Conservation (phyloP, 805 yeast species). For the Pichia nanzhaoensis region DNA sequence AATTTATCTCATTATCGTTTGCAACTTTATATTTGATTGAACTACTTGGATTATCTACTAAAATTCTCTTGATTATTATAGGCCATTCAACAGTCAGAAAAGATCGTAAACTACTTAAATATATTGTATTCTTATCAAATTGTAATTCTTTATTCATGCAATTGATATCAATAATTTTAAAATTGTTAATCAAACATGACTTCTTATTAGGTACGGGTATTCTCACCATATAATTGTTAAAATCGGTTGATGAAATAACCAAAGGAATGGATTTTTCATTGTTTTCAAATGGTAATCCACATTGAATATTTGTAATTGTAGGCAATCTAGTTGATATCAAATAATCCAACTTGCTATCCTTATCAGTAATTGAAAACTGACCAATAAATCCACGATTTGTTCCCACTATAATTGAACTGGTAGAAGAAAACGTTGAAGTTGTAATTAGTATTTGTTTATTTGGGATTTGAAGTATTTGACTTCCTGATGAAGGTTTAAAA, state of each 20-base stretch:
- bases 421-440: constrained; percentile 27
- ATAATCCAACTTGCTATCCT: constrained; percentile 17
- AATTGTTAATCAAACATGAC: constrained; percentile 1
- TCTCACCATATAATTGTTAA: constrained; percentile 9
- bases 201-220: constrained; percentile 8
- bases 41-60: constrained; percentile 4
- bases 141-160: constrained; percentile 1
- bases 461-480: constrained; percentile 15
- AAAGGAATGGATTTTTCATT: constrained; percentile 11
- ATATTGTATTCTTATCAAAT: constrained; percentile 4
- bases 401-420: constrained; percentile 21
- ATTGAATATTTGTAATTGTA: constrained; percentile 18
- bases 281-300: not conserved
- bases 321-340: constrained; percentile 20
- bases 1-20: constrained; percentile 11
- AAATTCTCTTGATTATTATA: constrained; percentile 3
- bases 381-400: constrained; percentile 25
- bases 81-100: constrained; percentile 11
- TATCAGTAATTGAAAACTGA: constrained; percentile 17
- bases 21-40: constrained; percentile 8
- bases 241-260: constrained; percentile 17
- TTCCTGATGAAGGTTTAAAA: constrained; percentile 5
- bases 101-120: not conserved
- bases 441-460: constrained; percentile 9
- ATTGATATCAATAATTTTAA: not conserved